phyloP scores from a whole-genome alignment of 805 yeast species.

The Candida pseudofarinosa region DNA sequence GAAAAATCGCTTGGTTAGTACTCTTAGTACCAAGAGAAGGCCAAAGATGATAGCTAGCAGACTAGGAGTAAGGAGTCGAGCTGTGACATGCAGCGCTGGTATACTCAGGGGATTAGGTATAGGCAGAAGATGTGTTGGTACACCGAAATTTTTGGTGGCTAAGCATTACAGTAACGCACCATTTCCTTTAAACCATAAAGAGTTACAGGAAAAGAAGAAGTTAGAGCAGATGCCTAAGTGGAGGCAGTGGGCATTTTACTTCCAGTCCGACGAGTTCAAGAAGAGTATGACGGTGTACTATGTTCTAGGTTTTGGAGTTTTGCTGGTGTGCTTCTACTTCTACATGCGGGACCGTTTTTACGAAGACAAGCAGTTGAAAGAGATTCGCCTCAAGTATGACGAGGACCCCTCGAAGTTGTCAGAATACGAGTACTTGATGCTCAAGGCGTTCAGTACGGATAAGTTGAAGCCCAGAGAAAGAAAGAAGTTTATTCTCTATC shows the following conservation, averaged over 20 bases:
- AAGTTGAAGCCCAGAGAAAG: constrained; percentile 61
- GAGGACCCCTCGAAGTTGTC: constrained; percentile 38
- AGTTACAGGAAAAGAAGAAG: constrained; percentile 21
- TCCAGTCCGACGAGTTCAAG: constrained; percentile 53
- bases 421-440: constrained; percentile 62
- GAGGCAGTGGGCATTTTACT: constrained; percentile 38
- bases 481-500: constrained; percentile 56
- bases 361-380: constrained; percentile 57
- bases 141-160: background rate
- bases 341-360: constrained; percentile 64
- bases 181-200: constrained; percentile 33
- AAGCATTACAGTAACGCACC: constrained; percentile 18
- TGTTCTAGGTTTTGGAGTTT: constrained; percentile 53
- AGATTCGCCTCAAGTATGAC: constrained; percentile 34
- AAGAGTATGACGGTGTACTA: constrained; percentile 57
- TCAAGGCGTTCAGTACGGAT: constrained; percentile 56
- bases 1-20: background rate
- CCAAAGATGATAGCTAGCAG: background rate
- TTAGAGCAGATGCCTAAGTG: constrained; percentile 30
- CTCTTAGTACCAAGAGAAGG: too few species aligned
- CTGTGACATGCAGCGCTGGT: background rate
- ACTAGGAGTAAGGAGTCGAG: background rate
- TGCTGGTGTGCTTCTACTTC: constrained; percentile 55
- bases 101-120: background rate
- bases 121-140: background rate